A percentile compares a stretch with the other conserved stretches of the same genome.
Evolutionary conservation across 495 filamentous ascomycete species (phyloP).

Genomic region (Cercophora sp.): DNA sequence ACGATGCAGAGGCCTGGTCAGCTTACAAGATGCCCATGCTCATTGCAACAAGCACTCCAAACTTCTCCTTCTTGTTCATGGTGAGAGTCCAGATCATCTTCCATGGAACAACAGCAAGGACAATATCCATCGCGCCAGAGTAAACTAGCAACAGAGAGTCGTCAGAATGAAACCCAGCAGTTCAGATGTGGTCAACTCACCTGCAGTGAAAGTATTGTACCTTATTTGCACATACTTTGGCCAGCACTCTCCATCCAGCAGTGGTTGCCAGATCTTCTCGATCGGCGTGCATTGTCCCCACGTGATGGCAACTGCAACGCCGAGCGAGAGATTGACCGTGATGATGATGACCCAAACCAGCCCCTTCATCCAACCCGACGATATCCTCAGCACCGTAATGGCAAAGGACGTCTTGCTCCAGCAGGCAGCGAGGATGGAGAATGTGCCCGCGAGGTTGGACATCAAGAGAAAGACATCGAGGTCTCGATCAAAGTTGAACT

Average conservation of each 20-base stretch:
- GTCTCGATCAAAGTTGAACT: constrained; percentile 22
- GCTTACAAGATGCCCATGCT: constrained; percentile 35
- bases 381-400: constrained; percentile 33
- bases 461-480: constrained; percentile 25
- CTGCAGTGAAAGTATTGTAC: constrained; percentile 33
- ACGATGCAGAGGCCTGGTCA: too few species aligned
- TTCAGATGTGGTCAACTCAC: constrained; percentile 9
- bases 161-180: neutral
- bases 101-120: constrained; percentile 35
- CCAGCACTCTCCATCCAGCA: constrained; percentile 32
- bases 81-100: constrained; percentile 34
- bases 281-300: constrained; percentile 30
- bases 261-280: constrained; percentile 27
- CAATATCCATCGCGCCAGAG: constrained; percentile 31
- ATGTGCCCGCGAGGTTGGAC: constrained; percentile 27
- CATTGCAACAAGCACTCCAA: constrained; percentile 36
- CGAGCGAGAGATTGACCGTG: constrained; percentile 30
- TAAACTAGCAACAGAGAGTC: constrained; percentile 19
- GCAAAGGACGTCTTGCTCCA: constrained; percentile 36
- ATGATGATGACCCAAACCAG: constrained; percentile 36
- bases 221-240: constrained; percentile 23
- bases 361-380: constrained; percentile 24
- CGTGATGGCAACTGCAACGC: constrained; percentile 27
- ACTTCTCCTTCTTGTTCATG: constrained; percentile 34
- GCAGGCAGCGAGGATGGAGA: constrained; percentile 31